phyloP scores from a whole-genome alignment of 2,329 filamentous ascomycete genomes.

The Microcera coccophila region DNA sequence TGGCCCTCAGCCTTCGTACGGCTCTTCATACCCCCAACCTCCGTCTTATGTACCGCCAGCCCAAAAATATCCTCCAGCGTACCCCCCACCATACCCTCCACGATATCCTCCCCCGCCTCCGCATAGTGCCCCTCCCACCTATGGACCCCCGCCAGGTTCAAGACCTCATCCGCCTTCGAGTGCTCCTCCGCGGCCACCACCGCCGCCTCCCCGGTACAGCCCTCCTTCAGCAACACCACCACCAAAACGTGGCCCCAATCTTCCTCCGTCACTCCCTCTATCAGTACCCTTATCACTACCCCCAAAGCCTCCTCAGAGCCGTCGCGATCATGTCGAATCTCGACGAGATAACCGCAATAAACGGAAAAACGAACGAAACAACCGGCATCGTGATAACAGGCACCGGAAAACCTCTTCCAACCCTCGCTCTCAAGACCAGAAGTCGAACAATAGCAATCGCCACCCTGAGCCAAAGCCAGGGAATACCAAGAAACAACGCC shows the following conservation, averaged over 20 bases:
- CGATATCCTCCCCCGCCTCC: constrained; percentile 19
- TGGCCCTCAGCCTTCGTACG: constrained; percentile 9
- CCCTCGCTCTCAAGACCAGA: constrained; percentile 23
- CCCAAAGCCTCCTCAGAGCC: constrained; percentile 30
- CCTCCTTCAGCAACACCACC: constrained; percentile 10
- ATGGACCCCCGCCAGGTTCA: constrained; percentile 15
- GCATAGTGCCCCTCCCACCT: constrained; percentile 16
- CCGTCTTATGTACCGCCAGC: constrained; percentile 18
- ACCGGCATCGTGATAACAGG: constrained; percentile 28
- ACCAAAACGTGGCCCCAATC: neutral
- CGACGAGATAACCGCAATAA: constrained; percentile 30
- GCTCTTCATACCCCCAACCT: constrained; percentile 17
- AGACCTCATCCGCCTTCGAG: constrained; percentile 13
- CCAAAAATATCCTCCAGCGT: constrained; percentile 15
- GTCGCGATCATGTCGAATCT: constrained; percentile 25
- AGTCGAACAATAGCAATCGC: constrained; percentile 17
- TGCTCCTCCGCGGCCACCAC: constrained; percentile 6
- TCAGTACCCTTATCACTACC: constrained; percentile 31
- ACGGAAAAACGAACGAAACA: constrained; percentile 31
- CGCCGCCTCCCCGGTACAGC: constrained; percentile 11
- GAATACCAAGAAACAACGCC: constrained; percentile 19
- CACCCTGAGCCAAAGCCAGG: constrained; percentile 8
- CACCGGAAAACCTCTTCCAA: constrained; percentile 24
- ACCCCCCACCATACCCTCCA: constrained; percentile 11
- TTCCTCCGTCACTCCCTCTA: constrained; percentile 30